Conservation (phyloP, 768 basidiomycete genomes). For the Russula olivacea region DNA sequence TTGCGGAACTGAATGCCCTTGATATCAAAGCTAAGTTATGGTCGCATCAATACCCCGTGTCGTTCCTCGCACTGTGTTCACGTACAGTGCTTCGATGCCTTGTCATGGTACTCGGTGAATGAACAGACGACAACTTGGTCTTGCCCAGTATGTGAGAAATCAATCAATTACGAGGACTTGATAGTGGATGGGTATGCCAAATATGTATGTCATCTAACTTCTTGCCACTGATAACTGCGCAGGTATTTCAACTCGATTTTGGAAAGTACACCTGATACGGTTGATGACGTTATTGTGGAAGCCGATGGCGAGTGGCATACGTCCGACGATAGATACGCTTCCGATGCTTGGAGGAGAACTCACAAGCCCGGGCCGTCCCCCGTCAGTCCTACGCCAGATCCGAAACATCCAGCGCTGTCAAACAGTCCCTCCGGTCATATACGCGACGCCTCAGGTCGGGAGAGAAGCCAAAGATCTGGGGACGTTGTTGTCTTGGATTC, state of each 20-base stretch:
- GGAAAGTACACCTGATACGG: slow-evolving; percentile 63
- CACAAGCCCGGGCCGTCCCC: slow-evolving; percentile 37
- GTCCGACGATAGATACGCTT: slow-evolving; percentile 77
- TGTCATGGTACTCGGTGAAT: slow-evolving; percentile 91
- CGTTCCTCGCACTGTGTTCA: slow-evolving; percentile 87
- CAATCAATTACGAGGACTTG: slow-evolving; percentile 70
- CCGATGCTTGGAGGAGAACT: slow-evolving; percentile 57
- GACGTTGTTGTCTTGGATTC: slow-evolving; percentile 61
- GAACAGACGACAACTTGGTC: slow-evolving; percentile 94
- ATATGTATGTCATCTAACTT: background rate
- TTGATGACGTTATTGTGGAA: slow-evolving; percentile 92
- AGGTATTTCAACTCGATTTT: slow-evolving; percentile 90
- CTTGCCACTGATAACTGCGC: slow-evolving; percentile 2
- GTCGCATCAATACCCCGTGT: slow-evolving; percentile 77
- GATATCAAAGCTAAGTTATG: slow-evolving; percentile 64
- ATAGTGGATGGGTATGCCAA: slow-evolving; percentile 83
- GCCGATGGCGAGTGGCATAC: slow-evolving; percentile 97
- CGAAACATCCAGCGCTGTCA: background rate
- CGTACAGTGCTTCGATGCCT: slow-evolving; percentile 92
- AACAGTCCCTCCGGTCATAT: background rate
- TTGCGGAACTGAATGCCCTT: slow-evolving; percentile 1
- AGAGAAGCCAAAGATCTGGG: slow-evolving; percentile 42
- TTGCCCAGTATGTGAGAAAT: slow-evolving; percentile 88
- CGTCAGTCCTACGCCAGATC: slow-evolving; percentile 4
- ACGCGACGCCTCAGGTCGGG: slow-evolving; percentile 1